phyloP scores from a whole-genome alignment of 2,329 filamentous ascomycete species.

The Sporothrix sp. region DNA sequence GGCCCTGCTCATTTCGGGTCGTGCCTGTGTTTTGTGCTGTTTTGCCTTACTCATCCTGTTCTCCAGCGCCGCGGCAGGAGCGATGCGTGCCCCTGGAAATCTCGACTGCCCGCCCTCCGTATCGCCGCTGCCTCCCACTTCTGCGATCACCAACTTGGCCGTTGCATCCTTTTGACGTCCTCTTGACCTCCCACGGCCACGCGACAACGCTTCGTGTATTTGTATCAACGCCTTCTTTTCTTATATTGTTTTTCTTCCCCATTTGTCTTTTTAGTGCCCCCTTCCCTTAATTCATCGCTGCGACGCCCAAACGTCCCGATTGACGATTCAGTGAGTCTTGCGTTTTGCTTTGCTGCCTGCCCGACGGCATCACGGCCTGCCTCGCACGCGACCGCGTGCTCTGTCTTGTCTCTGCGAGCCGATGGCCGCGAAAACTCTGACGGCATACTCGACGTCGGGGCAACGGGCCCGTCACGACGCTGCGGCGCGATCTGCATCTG shows the following conservation, averaged over 20 bases:
- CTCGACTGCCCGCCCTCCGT: no score
- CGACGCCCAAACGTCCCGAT: conserved; percentile 2
- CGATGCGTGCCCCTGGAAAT: no score
- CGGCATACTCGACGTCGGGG: no score
- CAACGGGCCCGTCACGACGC: no score
- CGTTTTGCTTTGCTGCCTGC: neutral
- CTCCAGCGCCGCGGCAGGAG: conserved; percentile 1
- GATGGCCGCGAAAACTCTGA: no score
- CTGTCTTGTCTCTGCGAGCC: neutral
- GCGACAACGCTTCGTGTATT: conserved; percentile 10
- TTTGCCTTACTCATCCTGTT: conserved; percentile 1
- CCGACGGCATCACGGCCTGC: no score
- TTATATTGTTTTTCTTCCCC: conserved; percentile 1
- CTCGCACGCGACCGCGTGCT: no score
- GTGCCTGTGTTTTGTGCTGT: neutral
- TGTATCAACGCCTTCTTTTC: conserved; percentile 8
- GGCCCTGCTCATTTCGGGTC: neutral
- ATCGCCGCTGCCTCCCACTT: neutral
- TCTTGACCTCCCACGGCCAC: conserved; percentile 2
- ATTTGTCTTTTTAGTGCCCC: neutral
- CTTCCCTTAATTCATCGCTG: neutral
- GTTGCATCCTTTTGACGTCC: neutral
- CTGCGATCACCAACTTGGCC: conserved; percentile 1
- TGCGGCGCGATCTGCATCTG: no score
- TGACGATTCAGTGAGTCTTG: conserved; percentile 10